A percentile compares a stretch with the other conserved stretches of the same genome.
Conservation (phyloP, 2,329 filamentous ascomycete species). For the Verticillium tricorpus region DNA sequence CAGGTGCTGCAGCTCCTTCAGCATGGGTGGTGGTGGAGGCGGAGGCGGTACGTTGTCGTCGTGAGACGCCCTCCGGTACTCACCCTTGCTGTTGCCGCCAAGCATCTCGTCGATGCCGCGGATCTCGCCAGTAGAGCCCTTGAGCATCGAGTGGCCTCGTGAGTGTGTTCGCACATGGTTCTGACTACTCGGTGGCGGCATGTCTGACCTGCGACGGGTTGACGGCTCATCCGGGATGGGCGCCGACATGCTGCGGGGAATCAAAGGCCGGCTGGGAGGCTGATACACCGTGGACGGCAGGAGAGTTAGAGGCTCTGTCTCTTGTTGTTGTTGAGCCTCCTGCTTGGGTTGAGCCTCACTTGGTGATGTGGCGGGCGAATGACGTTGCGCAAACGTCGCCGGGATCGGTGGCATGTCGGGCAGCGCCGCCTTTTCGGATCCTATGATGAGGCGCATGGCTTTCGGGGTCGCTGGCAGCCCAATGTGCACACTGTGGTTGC, state of each 20-base stretch:
- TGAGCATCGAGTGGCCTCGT: slow-evolving; percentile 24
- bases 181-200: slow-evolving; percentile 16
- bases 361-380: slow-evolving; percentile 33
- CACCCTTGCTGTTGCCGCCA: slow-evolving; percentile 16
- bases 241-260: slow-evolving; percentile 60
- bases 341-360: slow-evolving; percentile 26
- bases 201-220: slow-evolving; percentile 22
- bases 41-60: slow-evolving; percentile 47
- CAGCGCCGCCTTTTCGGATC: slow-evolving; percentile 44
- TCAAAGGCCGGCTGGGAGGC: slow-evolving; percentile 42
- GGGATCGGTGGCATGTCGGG: slow-evolving; percentile 55
- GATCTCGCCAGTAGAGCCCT: slow-evolving; percentile 31
- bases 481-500: slow-evolving; percentile 47
- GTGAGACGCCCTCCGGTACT: slow-evolving; percentile 39
- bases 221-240: slow-evolving; percentile 39
- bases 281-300: slow-evolving; percentile 59
- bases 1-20: slow-evolving; percentile 61
- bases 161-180: slow-evolving; percentile 14
- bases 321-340: slow-evolving; percentile 18
- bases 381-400: slow-evolving; percentile 36
- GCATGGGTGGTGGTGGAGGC: slow-evolving; percentile 46
- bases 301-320: slow-evolving; percentile 35
- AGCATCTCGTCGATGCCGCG: slow-evolving; percentile 45
- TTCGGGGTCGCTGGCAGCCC: slow-evolving; percentile 88
- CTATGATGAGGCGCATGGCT: slow-evolving; percentile 80